Percentiles rank a stretch among this genome's conserved stretches.
These are phyloP conservation scores for Fusarium longipes DNA, from an alignment of 2,329 filamentous ascomycete species.

Conservation along the genomic window DNA sequence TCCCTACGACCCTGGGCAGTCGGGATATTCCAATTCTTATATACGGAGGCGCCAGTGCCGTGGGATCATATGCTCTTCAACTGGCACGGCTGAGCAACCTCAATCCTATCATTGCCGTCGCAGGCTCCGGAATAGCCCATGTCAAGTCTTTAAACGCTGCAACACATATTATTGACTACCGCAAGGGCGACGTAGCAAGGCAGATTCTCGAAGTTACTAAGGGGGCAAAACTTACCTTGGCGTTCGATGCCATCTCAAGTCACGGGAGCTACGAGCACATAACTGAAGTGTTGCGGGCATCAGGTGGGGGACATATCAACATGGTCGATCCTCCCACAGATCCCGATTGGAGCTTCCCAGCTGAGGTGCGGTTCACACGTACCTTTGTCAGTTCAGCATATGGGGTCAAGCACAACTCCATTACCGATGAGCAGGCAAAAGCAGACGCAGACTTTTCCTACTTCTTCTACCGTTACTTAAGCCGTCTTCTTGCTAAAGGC, in stretches of 20 bases:
- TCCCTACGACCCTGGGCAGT: background rate
- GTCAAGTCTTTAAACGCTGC: background rate
- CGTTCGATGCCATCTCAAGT: background rate
- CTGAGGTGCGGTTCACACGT: no score
- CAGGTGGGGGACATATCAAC: no score
- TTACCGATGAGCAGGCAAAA: background rate
- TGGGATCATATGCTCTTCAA: background rate
- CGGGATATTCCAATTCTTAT: background rate
- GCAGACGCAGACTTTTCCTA: background rate
- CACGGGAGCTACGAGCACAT: background rate
- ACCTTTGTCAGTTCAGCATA: background rate
- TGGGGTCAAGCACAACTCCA: background rate
- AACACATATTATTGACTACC: background rate
- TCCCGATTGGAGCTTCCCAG: no score
- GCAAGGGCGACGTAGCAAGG: background rate
- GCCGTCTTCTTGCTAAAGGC: background rate
- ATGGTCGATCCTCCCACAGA: no score
- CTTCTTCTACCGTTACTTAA: background rate
- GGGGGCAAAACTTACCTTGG: background rate
- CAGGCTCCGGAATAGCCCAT: background rate
- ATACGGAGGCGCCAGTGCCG: background rate
- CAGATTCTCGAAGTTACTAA: background rate
- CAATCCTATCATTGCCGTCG: background rate
- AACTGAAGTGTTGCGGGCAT: background rate
- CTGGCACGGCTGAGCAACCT: background rate